These are phyloP conservation scores for Gracilariopsis chorda DNA, from an alignment of 23 red algal genomes.

Conservation along the genomic window DNA sequence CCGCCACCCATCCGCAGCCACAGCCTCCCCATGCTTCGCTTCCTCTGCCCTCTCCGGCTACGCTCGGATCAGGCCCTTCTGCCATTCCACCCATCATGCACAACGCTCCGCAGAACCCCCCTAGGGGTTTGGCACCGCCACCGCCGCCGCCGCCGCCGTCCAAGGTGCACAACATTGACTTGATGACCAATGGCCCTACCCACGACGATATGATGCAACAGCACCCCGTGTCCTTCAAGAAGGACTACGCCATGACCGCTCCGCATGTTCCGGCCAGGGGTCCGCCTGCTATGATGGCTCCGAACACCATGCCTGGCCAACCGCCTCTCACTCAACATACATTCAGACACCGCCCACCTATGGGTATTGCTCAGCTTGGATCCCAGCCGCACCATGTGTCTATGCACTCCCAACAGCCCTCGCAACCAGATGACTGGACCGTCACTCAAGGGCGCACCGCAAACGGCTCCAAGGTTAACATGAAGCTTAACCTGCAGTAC, in stretches of 20 bases:
- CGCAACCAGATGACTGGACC: conserved; percentile 44
- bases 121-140: background rate
- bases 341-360: background rate
- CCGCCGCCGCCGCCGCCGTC: background rate
- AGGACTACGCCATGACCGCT: background rate
- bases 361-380: conserved; percentile 5
- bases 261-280: background rate
- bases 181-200: conserved; percentile 9
- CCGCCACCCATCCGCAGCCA: background rate
- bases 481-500: conserved; percentile 67
- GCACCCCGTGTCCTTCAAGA: background rate
- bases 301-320: background rate
- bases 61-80: background rate
- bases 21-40: background rate
- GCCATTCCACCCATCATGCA: conserved; percentile 13
- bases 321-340: background rate
- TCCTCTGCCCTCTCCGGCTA: background rate
- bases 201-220: conserved; percentile 17
- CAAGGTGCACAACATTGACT: conserved; percentile 13
- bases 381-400: background rate
- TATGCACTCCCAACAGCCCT: conserved; percentile 9
- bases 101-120: background rate
- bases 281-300: background rate
- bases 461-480: conserved; percentile 50
- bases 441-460: conserved; percentile 17